Evolutionary conservation across 352 stramenopile genomes (phyloP).

Genomic region (Pythium scleroteichum): DNA sequence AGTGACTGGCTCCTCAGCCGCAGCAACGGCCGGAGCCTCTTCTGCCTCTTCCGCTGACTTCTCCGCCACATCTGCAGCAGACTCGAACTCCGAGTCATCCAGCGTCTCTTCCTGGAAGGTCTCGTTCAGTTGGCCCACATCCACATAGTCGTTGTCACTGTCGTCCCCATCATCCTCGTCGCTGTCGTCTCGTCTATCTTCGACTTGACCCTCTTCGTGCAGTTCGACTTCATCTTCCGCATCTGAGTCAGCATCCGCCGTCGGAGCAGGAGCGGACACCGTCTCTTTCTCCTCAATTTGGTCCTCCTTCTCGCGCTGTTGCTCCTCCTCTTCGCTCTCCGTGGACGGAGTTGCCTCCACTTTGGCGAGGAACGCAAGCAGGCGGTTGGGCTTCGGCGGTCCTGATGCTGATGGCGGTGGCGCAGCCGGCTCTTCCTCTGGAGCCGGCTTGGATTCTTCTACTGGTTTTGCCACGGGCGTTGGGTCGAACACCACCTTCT

Average conservation of each 20-base stretch:
- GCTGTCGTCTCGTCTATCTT: background rate
- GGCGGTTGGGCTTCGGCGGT: slow-evolving; percentile 14
- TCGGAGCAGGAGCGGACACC: too few species aligned
- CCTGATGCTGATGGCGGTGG: background rate
- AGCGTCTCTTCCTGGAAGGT: background rate
- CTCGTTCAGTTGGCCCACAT: background rate
- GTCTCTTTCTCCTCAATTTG: slow-evolving; percentile 7
- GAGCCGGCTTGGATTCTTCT: slow-evolving; percentile 26
- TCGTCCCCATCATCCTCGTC: background rate
- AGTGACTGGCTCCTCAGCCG: background rate
- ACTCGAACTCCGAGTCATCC: background rate
- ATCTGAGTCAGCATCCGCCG: background rate
- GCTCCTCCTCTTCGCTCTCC: slow-evolving; percentile 15
- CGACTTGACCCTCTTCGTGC: background rate
- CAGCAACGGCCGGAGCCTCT: background rate
- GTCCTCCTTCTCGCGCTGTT: background rate
- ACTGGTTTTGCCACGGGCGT: slow-evolving; percentile 1
- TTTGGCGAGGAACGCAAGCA: slow-evolving; percentile 20
- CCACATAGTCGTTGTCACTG: background rate
- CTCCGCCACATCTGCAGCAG: background rate
- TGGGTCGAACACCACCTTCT: background rate
- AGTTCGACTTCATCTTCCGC: background rate
- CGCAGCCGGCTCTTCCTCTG: slow-evolving; percentile 21
- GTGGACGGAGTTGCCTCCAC: slow-evolving; percentile 6
- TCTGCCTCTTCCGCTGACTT: background rate